A percentile compares a stretch with the other conserved stretches of the same genome.
Conservation (phyloP, 805 yeast species). For the Zygosaccharomyces lentus region DNA sequence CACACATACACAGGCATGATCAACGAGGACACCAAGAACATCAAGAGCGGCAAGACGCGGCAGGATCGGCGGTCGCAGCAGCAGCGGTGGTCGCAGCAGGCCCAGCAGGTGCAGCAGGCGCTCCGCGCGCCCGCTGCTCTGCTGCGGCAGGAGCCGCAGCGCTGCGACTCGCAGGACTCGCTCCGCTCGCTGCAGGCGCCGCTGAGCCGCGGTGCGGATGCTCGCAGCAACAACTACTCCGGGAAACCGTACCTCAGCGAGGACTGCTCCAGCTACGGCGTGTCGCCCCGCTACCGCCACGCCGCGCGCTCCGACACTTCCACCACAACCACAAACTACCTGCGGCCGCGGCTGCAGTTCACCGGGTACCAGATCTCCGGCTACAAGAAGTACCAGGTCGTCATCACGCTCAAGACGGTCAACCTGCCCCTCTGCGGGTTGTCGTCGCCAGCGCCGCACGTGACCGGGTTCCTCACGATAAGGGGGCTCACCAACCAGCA, state of each 20-base stretch:
- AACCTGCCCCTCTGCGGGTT: conserved; percentile 37
- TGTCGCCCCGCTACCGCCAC: not conserved
- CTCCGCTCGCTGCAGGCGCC: conserved; percentile 19
- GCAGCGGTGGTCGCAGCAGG: not conserved
- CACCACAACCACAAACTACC: conserved; percentile 16
- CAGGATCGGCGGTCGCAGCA: not conserved
- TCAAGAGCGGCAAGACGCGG: not conserved
- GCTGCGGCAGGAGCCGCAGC: conserved; percentile 4
- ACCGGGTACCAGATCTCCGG: conserved; percentile 37
- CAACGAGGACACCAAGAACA: conserved; percentile 8
- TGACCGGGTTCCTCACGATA: conserved; percentile 65
- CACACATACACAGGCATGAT: conserved; percentile 4
- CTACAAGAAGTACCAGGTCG: conserved; percentile 43
- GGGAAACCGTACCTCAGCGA: conserved; percentile 6
- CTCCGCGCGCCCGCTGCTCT: conserved; percentile 1
- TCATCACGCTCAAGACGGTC: conserved; percentile 54
- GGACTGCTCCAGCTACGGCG: conserved; percentile 4
- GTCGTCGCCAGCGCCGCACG: conserved; percentile 34
- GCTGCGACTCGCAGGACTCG: conserved; percentile 22
- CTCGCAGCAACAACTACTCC: not conserved
- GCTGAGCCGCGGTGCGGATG: conserved; percentile 4
- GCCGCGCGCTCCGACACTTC: conserved; percentile 1
- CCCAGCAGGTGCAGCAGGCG: not conserved
- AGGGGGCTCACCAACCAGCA: conserved; percentile 61
- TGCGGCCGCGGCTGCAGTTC: conserved; percentile 30